Base-by-base conservation (phyloP, 805 yeast genomes). In the Pichia exigua region DNA sequence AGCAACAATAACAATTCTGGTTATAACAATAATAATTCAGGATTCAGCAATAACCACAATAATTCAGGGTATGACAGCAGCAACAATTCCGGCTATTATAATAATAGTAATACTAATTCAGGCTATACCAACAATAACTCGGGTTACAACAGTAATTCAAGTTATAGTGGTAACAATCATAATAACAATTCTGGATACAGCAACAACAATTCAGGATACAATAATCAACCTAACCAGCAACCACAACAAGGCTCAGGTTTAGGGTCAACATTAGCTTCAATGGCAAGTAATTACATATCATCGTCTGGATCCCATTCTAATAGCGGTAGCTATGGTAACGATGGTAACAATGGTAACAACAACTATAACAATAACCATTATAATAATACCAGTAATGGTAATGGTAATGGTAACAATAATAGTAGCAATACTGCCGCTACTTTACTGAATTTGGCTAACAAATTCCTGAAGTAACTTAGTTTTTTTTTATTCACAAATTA, bases 361-460 rank as follows among this genome's bases (percentile, higher is more conserved):
- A 11, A 11, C 13, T 10, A 38, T 20, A 15, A 42, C 26, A 26
- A 42, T n/a, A 27, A 39, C 17, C n/a, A 27, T 24, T 27, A 9
- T 45, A 32, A 30, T 30, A 30, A 30, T 30, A 41, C 8, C 26
- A 21, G 12, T n/a, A 42, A 42, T 9, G 18, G 39, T 8, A 35
- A 35, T n/a, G 39, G 35, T 13, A 41, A 30, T 21, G 39, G 27
- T n/a, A 27, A 38, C 27, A 48, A 32, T 48, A 44, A 44, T 18
- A 45, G 45, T 18, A 46, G 45, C 21, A 32, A 32, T 15, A 41
- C 50, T 26, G 51, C 55, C 13, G 24, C 49, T 13, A 45, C 47
- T 10, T 51, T 55, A 35, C 35, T 53, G 51, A 51, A 55, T 28
- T 26, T 55, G 30, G 58, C 58, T 8, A 45, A 46, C 13, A 43